Percentiles rank a stretch among this genome's conserved stretches.
Conservation (phyloP, 805 yeast species). For the Brettanomyces anomalus region DNA sequence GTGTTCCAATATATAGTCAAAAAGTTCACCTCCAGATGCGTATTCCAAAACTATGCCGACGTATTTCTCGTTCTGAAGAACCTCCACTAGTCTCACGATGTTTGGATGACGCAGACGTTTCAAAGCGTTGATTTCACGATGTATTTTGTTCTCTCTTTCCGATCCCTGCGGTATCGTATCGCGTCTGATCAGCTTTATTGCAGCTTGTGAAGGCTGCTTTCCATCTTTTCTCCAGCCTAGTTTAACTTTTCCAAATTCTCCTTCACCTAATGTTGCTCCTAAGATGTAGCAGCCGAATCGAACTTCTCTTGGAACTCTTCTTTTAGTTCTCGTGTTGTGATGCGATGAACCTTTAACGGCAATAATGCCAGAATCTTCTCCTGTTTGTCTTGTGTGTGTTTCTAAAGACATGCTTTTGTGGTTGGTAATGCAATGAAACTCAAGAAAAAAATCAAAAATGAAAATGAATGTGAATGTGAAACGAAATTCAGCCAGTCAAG, state of each 20-base stretch:
- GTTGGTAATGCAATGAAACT: too few relatives aligned
- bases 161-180: slow-evolving; percentile 83
- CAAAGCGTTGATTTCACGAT: slow-evolving; percentile 86
- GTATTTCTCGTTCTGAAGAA: slow-evolving; percentile 85
- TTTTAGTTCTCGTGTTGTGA: not conserved
- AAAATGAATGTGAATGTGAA: too few relatives aligned
- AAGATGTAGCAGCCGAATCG: slow-evolving; percentile 85
- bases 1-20: slow-evolving; percentile 83
- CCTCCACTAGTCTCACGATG: slow-evolving; percentile 85
- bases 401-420: too few relatives aligned
- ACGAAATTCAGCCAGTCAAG: too few relatives aligned
- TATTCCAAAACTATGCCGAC: slow-evolving; percentile 95
- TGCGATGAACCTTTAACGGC: not conserved
- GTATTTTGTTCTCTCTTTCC: slow-evolving; percentile 80
- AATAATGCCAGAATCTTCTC: too few relatives aligned
- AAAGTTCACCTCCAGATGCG: slow-evolving; percentile 95
- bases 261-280: slow-evolving; percentile 94
- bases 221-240: slow-evolving; percentile 92
- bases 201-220: slow-evolving; percentile 72
- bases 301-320: slow-evolving; percentile 47
- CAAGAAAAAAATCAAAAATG: too few relatives aligned
- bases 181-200: slow-evolving; percentile 84
- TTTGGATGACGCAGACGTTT: slow-evolving; percentile 86
- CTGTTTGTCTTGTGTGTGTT: too few relatives aligned
- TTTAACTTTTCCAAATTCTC: slow-evolving; percentile 97